Evolutionary conservation across 148 eudicot species (phyloP).

Genomic region (Vaccinium macrocarpon): DNA sequence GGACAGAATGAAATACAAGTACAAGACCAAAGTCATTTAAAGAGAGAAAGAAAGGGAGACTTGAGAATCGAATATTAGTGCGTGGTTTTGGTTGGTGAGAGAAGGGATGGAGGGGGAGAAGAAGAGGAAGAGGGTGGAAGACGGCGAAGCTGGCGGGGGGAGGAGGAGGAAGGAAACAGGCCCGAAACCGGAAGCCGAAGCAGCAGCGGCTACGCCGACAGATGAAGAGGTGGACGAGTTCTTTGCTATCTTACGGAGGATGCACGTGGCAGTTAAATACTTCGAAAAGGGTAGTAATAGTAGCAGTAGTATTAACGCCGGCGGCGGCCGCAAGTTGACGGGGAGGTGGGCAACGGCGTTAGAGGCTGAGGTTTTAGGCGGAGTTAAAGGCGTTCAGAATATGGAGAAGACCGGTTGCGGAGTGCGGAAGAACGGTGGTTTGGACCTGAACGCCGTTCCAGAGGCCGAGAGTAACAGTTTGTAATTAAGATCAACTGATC

Average conservation of each 20-base stretch:
- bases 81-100: no score
- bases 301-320: neutral
- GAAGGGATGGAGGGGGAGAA: neutral
- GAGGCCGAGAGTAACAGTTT: neutral
- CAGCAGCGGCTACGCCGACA: slow-evolving; percentile 5
- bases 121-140: neutral
- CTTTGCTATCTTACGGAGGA: slow-evolving; percentile 14
- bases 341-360: neutral
- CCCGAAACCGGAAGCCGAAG: neutral
- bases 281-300: neutral
- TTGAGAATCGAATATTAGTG: no score
- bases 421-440: neutral
- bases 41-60: no score
- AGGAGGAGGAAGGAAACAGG: neutral
- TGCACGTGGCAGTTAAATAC: slow-evolving; percentile 11
- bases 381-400: neutral
- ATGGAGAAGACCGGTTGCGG: neutral
- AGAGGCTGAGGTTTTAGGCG: no score
- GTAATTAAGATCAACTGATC: neutral
- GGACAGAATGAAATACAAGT: no score
- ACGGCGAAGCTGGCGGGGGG: neutral
- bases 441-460: slow-evolving; percentile 1
- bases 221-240: slow-evolving; percentile 16
- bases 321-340: neutral
- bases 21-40: no score